A percentile compares a stretch with the other conserved stretches of the same genome.
Evolutionary conservation across 345 rosid species (phyloP).

Genomic region (Trapa bicornis): DNA sequence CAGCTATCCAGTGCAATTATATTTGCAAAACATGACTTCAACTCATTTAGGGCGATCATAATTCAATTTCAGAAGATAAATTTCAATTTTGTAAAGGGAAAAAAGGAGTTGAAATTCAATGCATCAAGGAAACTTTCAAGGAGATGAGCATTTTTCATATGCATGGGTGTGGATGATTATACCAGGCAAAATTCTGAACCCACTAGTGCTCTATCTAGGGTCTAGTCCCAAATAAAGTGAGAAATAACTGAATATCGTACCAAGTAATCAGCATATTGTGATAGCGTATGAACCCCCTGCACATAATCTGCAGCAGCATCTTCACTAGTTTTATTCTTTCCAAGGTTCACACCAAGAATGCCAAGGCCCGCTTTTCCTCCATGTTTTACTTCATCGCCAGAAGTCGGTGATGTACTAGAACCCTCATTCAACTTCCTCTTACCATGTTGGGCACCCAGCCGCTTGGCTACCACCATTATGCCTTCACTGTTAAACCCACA

Average conservation of each 20-base stretch:
- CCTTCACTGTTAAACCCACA: slow-evolving; percentile 99
- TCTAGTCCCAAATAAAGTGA: neutral
- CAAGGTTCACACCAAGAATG: slow-evolving; percentile 93
- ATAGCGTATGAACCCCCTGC: slow-evolving; percentile 92
- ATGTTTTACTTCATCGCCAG: slow-evolving; percentile 43
- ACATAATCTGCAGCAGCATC: slow-evolving; percentile 93
- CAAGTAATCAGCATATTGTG: slow-evolving; percentile 97
- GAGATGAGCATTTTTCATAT: neutral
- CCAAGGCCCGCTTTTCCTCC: slow-evolving; percentile 99
- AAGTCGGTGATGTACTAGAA: slow-evolving; percentile 48
- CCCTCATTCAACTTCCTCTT: slow-evolving; percentile 85
- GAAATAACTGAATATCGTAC: slow-evolving; percentile 18
- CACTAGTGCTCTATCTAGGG: neutral
- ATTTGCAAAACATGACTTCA: too few relatives aligned
- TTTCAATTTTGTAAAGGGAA: slow-evolving; percentile 5
- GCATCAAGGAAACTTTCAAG: neutral
- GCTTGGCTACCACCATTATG: slow-evolving; percentile 85
- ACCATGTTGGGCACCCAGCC: slow-evolving; percentile 97
- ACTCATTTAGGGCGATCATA: neutral
- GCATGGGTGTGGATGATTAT: neutral
- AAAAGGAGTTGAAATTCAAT: slow-evolving; percentile 1
- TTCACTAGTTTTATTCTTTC: slow-evolving; percentile 94
- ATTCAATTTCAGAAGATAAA: neutral
- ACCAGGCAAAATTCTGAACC: neutral
- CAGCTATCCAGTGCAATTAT: too few relatives aligned